Percentiles rank a stretch among this genome's conserved stretches.
phyloP scores from a whole-genome alignment of 83 land plant species.

The Diphasiastrum complanatum region DNA sequence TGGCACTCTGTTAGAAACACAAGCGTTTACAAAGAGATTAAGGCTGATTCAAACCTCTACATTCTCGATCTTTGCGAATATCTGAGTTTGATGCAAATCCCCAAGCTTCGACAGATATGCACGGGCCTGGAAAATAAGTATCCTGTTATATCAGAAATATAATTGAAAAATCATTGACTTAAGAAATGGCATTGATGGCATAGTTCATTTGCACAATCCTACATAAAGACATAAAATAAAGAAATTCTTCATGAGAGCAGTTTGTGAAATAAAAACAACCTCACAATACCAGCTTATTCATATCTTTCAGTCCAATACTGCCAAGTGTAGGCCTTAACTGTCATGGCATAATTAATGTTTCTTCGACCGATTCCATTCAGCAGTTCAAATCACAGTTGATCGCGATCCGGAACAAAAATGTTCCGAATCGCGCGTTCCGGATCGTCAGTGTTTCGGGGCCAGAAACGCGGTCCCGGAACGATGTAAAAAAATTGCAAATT shows the following conservation, averaged over 20 bases:
- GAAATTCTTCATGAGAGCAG: too few relatives aligned
- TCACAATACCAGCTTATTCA: background rate
- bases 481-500: too few relatives aligned
- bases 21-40: background rate
- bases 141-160: background rate
- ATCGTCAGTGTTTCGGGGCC: too few relatives aligned
- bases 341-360: too few relatives aligned
- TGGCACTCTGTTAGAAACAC: background rate
- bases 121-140: constrained; percentile 46
- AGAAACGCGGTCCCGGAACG: too few relatives aligned
- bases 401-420: too few relatives aligned
- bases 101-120: constrained; percentile 50
- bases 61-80: constrained; percentile 88
- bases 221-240: too few relatives aligned
- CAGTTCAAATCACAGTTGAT: too few relatives aligned
- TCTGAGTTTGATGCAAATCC: constrained; percentile 62
- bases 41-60: constrained; percentile 44
- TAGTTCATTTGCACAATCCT: too few relatives aligned
- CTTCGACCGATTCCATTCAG: too few relatives aligned
- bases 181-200: too few relatives aligned
- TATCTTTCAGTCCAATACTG: background rate
- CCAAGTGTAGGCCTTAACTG: background rate
- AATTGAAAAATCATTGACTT: background rate
- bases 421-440: too few relatives aligned
- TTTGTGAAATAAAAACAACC: background rate